A percentile compares a stretch with the other conserved stretches of the same genome.
Conservation (phyloP, 2,329 filamentous ascomycete species). For the Penicillium sp. region DNA sequence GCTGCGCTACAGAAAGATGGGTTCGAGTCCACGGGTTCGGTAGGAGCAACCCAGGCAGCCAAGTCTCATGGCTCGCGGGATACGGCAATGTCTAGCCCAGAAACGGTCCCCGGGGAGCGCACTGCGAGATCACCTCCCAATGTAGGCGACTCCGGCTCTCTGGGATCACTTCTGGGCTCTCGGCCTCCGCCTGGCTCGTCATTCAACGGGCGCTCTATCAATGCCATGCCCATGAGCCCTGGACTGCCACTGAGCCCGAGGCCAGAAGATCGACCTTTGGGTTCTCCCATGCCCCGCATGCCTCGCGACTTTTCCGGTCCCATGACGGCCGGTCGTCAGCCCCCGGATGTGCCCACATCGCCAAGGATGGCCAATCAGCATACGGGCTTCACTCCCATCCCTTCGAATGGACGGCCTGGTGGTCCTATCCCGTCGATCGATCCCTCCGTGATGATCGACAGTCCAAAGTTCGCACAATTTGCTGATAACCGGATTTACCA, state of each 20-base stretch:
- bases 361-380: slow-evolving; percentile 70
- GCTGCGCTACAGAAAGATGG: slow-evolving; percentile 64
- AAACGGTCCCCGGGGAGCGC: slow-evolving; percentile 53
- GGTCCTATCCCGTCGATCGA: slow-evolving; percentile 37
- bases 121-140: slow-evolving; percentile 32
- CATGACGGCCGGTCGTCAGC: slow-evolving; percentile 55
- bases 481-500: slow-evolving; percentile 59
- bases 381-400: slow-evolving; percentile 64
- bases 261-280: slow-evolving; percentile 57
- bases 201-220: slow-evolving; percentile 39
- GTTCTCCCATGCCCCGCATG: slow-evolving; percentile 57
- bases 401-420: slow-evolving; percentile 13
- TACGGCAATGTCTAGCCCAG: slow-evolving; percentile 24
- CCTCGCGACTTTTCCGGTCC: slow-evolving; percentile 48
- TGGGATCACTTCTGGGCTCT: slow-evolving; percentile 34
- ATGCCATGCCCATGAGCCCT: slow-evolving; percentile 55
- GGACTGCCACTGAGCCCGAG: slow-evolving; percentile 62
- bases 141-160: slow-evolving; percentile 25
- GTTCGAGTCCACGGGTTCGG: slow-evolving; percentile 33
- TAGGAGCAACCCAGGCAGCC: background rate
- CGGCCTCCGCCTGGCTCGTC: slow-evolving; percentile 21
- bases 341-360: slow-evolving; percentile 58
- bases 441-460: slow-evolving; percentile 35
- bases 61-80: slow-evolving; percentile 12
- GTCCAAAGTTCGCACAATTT: slow-evolving; percentile 27